Percentiles rank a stretch among this genome's conserved stretches.
These are phyloP conservation scores for Trifolium dubium DNA, from an alignment of 306 rosid genomes.

Conservation along the genomic window DNA sequence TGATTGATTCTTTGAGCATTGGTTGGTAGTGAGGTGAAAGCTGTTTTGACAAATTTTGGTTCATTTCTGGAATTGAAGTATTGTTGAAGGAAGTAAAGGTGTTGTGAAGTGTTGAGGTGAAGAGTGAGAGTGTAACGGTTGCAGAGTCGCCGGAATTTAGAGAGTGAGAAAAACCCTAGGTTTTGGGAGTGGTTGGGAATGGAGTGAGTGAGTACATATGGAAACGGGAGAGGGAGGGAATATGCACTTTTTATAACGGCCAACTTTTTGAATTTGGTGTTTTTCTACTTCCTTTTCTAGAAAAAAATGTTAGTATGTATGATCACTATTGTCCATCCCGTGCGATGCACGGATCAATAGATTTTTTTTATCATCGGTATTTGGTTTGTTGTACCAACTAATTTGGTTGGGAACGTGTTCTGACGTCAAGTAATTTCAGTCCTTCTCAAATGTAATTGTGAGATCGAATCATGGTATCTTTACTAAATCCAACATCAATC, in stretches of 20 bases:
- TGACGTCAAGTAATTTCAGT: no score
- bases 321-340: no score
- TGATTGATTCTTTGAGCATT: constrained; percentile 66
- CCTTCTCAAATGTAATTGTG: no score
- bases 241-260: constrained; percentile 46
- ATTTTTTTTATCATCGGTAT: no score
- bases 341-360: no score
- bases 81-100: not conserved
- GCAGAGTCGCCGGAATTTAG: not conserved
- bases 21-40: constrained; percentile 37
- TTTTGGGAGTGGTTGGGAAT: not conserved
- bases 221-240: constrained; percentile 40
- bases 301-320: no score
- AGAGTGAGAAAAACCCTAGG: constrained; percentile 40
- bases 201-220: constrained; percentile 2
- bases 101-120: not conserved
- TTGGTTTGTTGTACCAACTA: no score
- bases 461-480: no score
- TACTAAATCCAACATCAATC: no score
- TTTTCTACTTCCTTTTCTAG: not conserved
- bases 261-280: constrained; percentile 41
- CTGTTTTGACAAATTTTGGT: constrained; percentile 14
- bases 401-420: no score
- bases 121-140: not conserved
- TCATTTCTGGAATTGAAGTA: constrained; percentile 37